These are phyloP conservation scores for Thozetella sp. DNA, from an alignment of 495 filamentous ascomycete genomes.

Conservation along the genomic window DNA sequence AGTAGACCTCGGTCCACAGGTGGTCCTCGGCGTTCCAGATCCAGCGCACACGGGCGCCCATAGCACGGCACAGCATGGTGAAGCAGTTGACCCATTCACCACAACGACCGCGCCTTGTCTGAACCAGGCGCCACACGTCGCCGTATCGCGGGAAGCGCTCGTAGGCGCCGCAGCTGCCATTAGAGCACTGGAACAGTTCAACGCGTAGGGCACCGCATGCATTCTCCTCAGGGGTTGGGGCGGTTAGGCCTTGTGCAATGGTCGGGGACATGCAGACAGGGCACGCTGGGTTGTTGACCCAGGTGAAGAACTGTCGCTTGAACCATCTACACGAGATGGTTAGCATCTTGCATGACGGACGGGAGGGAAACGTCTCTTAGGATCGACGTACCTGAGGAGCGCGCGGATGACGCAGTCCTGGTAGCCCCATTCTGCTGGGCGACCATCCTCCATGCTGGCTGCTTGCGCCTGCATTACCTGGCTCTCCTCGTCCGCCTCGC, in stretches of 20 bases:
- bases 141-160: slow-evolving; percentile 95
- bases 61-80: slow-evolving; percentile 94
- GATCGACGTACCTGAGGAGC: slow-evolving; percentile 67
- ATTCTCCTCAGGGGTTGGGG: slow-evolving; percentile 83
- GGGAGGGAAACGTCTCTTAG: not conserved
- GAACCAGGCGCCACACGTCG: slow-evolving; percentile 91
- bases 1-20: slow-evolving; percentile 97
- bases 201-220: slow-evolving; percentile 85
- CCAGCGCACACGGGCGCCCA: slow-evolving; percentile 91
- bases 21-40: slow-evolving; percentile 98
- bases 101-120: slow-evolving; percentile 79
- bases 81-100: slow-evolving; percentile 99
- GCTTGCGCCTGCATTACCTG: slow-evolving; percentile 86
- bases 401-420: slow-evolving; percentile 96
- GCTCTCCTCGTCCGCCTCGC: slow-evolving; percentile 90
- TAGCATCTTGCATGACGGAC: slow-evolving; percentile 12
- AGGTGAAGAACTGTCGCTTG: slow-evolving; percentile 90
- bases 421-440: slow-evolving; percentile 92
- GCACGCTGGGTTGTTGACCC: slow-evolving; percentile 94
- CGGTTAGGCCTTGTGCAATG: slow-evolving; percentile 75
- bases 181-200: slow-evolving; percentile 86
- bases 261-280: slow-evolving; percentile 81
- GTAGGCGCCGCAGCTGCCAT: slow-evolving; percentile 65
- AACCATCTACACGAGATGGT: slow-evolving; percentile 74
- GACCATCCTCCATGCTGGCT: slow-evolving; percentile 74